Conservation (phyloP, 805 yeast species). For the Sugiyamaella chiloensis region DNA sequence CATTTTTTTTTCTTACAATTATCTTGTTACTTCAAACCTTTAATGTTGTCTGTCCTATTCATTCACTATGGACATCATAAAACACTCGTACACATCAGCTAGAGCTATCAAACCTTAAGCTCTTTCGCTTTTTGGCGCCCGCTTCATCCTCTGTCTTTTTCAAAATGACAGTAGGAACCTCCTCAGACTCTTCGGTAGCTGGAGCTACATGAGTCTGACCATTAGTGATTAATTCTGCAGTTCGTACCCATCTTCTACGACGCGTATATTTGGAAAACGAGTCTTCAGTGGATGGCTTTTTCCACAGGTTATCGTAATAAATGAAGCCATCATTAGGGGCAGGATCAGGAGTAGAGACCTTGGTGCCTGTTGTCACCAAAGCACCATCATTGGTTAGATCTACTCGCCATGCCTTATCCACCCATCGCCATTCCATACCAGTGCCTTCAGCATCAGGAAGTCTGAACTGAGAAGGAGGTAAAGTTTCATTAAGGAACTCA, state of each 20-base stretch:
- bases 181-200: conserved; percentile 5
- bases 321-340: conserved; percentile 78
- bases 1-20: background rate
- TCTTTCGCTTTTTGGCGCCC: conserved; percentile 20
- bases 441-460: conserved; percentile 69
- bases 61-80: no score
- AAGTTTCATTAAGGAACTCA: conserved; percentile 83
- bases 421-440: conserved; percentile 91
- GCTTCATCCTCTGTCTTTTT: conserved; percentile 5
- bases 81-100: no score
- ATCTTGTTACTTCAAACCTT: no score
- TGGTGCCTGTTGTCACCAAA: conserved; percentile 53
- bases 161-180: conserved; percentile 7
- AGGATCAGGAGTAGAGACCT: conserved; percentile 51
- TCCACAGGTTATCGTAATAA: conserved; percentile 93
- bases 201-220: conserved; percentile 10
- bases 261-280: conserved; percentile 88
- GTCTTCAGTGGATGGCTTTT: conserved; percentile 82
- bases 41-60: no score
- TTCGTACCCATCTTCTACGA: conserved; percentile 92
- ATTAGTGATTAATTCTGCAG: conserved; percentile 48
- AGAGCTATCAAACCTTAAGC: conserved; percentile 26
- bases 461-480: conserved; percentile 71
- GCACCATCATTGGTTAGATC: conserved; percentile 89
- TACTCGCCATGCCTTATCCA: conserved; percentile 86